Evolutionary conservation across 202 grass and related monocot genomes (phyloP).

Genomic region (Zizania palustris): DNA sequence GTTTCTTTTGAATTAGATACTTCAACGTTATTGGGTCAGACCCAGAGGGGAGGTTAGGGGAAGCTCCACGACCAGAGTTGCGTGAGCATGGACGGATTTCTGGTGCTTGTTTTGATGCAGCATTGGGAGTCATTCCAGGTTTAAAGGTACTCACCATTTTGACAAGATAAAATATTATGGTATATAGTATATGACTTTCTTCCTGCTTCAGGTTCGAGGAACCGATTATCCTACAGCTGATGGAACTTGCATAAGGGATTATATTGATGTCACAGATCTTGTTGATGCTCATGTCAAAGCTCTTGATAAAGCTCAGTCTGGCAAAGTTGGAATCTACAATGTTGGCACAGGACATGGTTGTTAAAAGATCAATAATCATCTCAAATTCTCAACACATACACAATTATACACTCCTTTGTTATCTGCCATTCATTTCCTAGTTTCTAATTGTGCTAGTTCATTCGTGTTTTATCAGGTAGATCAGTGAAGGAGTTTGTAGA

Average conservation of each 20-base stretch:
- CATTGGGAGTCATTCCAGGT: constrained; percentile 59
- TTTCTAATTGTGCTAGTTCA: constrained; percentile 29
- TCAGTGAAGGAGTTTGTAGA: constrained; percentile 75
- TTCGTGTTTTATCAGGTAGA: constrained; percentile 57
- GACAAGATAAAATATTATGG: not conserved
- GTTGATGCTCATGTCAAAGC: constrained; percentile 87
- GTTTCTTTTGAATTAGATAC: constrained; percentile 51
- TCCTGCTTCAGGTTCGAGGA: constrained; percentile 55
- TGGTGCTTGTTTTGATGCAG: constrained; percentile 73
- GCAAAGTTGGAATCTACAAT: constrained; percentile 80
- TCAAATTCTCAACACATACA: constrained; percentile 1
- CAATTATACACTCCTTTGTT: not conserved
- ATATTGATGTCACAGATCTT: constrained; percentile 86
- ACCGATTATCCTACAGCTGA: constrained; percentile 57
- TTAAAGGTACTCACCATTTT: constrained; percentile 50
- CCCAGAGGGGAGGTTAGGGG: constrained; percentile 64
- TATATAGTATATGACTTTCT: not conserved
- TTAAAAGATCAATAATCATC: constrained; percentile 32
- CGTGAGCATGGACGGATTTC: constrained; percentile 78
- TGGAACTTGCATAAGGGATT: constrained; percentile 74
- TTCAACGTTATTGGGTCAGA: constrained; percentile 86
- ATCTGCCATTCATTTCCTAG: not conserved
- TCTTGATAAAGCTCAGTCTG: constrained; percentile 60
- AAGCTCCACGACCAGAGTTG: constrained; percentile 73
- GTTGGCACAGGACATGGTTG: constrained; percentile 76